A percentile compares a stretch with the other conserved stretches of the same genome.
Conservation (phyloP, 2,329 filamentous ascomycete genomes). For the Xylariaceae sp. region DNA sequence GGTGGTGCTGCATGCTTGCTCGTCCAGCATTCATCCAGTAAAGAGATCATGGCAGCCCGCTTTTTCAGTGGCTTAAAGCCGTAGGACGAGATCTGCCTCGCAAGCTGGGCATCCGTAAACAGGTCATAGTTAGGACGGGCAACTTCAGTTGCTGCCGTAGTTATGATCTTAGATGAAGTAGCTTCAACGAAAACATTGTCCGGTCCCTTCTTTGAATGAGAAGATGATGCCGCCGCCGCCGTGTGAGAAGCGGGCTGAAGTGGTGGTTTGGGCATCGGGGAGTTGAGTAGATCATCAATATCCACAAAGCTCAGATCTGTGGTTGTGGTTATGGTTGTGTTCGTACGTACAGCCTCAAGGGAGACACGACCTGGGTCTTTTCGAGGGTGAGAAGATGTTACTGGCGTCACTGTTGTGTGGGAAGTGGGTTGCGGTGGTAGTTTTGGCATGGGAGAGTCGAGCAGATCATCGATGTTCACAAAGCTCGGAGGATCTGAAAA, state of each 20-base stretch:
- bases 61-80: slow-evolving; percentile 71
- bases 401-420: not conserved
- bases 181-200: too few relatives aligned
- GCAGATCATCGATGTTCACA: slow-evolving; percentile 29
- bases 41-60: slow-evolving; percentile 63
- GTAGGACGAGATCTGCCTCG: slow-evolving; percentile 58
- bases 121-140: slow-evolving; percentile 54
- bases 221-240: not conserved
- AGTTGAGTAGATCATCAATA: too few relatives aligned
- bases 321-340: not conserved
- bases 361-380: too few relatives aligned
- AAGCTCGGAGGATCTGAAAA: slow-evolving; percentile 17
- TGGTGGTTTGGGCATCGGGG: too few relatives aligned
- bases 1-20: slow-evolving; percentile 43
- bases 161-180: not conserved
- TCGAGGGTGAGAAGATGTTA: slow-evolving; percentile 16
- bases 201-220: too few relatives aligned
- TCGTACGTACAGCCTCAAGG: slow-evolving; percentile 9
- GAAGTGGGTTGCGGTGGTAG: too few relatives aligned
- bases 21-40: slow-evolving; percentile 69
- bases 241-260: not conserved
- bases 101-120: slow-evolving; percentile 60
- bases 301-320: too few relatives aligned
- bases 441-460: slow-evolving; percentile 19
- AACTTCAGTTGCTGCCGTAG: not conserved